Evolutionary conservation across 1,284 basidiomycete genomes (phyloP).

Genomic region (Trametes polyzona): DNA sequence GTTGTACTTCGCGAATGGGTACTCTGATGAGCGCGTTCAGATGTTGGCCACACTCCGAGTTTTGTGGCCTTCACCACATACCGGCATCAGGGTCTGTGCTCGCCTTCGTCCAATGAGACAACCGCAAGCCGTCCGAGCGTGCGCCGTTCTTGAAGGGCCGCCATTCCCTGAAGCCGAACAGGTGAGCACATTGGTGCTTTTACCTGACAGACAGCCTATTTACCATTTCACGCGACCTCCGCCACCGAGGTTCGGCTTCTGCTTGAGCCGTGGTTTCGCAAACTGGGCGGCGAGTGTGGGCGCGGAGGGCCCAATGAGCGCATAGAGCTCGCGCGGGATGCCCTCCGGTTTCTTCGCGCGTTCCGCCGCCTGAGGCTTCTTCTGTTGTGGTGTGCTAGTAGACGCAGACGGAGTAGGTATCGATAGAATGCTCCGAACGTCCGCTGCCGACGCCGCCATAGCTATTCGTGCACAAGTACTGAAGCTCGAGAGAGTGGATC

Average conservation of each 20-base stretch:
- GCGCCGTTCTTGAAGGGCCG: slow-evolving; percentile 70
- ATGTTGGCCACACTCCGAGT: neutral
- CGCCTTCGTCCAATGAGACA: slow-evolving; percentile 75
- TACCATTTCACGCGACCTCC: slow-evolving; percentile 70
- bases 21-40: slow-evolving; percentile 48
- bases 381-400: slow-evolving; percentile 48
- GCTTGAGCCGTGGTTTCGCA: slow-evolving; percentile 84
- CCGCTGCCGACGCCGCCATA: slow-evolving; percentile 65
- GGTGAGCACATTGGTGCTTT: no score
- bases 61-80: no score
- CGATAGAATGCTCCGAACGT: slow-evolving; percentile 81
- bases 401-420: slow-evolving; percentile 46
- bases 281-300: slow-evolving; percentile 80
- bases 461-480: neutral
- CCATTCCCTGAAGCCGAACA: slow-evolving; percentile 77
- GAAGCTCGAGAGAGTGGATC: slow-evolving; percentile 7
- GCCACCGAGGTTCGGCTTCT: slow-evolving; percentile 75
- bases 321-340: slow-evolving; percentile 91
- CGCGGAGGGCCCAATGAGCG: slow-evolving; percentile 90
- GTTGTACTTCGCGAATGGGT: slow-evolving; percentile 84
- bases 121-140: slow-evolving; percentile 59
- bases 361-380: slow-evolving; percentile 38
- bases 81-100: slow-evolving; percentile 56
- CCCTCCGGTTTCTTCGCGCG: slow-evolving; percentile 77
- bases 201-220: no score